A percentile compares a stretch with the other conserved stretches of the same genome.
Evolutionary conservation across 495 filamentous ascomycete genomes (phyloP).

Genomic region (Penicillium goetzii): DNA sequence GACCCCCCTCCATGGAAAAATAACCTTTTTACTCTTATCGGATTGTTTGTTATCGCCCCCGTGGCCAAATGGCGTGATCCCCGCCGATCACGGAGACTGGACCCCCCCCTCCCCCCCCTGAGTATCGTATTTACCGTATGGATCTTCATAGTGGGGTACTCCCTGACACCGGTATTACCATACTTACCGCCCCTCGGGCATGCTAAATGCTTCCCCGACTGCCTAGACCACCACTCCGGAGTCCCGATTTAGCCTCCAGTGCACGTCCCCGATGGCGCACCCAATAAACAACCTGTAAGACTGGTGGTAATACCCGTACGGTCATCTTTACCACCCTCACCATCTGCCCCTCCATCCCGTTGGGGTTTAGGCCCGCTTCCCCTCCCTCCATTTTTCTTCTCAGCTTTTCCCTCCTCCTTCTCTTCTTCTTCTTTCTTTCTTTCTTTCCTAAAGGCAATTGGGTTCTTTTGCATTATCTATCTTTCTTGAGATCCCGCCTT

Average conservation of each 20-base stretch:
- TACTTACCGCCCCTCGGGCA: conserved; percentile 6
- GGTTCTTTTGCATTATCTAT: conserved; percentile 27
- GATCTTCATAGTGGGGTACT: conserved; percentile 2
- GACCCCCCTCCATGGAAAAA: neutral
- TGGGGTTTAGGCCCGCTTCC: conserved; percentile 27
- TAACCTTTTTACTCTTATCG: neutral
- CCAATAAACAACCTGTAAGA: no score
- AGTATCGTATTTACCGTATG: conserved; percentile 4
- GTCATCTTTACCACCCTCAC: neutral
- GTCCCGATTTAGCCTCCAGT: neutral
- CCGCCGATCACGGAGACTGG: conserved; percentile 27
- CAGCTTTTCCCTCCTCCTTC: conserved; percentile 28
- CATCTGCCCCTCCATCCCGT: conserved; percentile 33
- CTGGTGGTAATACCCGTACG: neutral
- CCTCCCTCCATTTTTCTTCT: conserved; percentile 40
- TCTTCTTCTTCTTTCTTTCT: conserved; percentile 25
- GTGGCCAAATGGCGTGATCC: conserved; percentile 30
- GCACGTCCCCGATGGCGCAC: neutral
- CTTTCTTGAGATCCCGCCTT: conserved; percentile 27
- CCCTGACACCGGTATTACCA: conserved; percentile 5
- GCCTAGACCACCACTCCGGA: conserved; percentile 20
- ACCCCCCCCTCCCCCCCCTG: neutral
- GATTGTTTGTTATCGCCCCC: conserved; percentile 20
- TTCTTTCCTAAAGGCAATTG: conserved; percentile 33
- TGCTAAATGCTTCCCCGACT: neutral